A percentile compares a stretch with the other conserved stretches of the same genome.
Evolutionary conservation across 2,329 filamentous ascomycete species (phyloP).

Genomic region (Talaromyces sp.): DNA sequence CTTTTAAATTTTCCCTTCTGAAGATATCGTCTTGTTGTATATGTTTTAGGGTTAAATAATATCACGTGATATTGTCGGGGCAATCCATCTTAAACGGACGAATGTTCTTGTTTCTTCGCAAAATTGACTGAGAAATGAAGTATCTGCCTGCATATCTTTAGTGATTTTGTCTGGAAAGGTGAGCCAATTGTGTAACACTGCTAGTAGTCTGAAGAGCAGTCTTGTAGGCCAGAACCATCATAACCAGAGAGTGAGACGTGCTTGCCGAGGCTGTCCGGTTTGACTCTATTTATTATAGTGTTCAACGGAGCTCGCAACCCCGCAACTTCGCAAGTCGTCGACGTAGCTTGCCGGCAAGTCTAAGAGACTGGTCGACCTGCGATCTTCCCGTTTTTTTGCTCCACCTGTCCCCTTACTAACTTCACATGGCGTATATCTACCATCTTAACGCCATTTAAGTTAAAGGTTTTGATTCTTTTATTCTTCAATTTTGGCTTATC

Average conservation of each 20-base stretch:
- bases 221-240: no score
- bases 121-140: no score
- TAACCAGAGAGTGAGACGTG: no score
- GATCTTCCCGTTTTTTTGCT: not conserved
- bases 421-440: not conserved
- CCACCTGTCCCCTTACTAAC: not conserved
- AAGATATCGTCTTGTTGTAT: not conserved
- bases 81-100: not conserved
- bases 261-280: no score
- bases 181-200: not conserved
- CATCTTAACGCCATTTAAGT: not conserved
- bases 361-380: not conserved
- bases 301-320: no score
- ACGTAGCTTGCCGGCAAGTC: not conserved
- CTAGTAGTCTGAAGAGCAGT: no score
- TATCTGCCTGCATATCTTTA: no score
- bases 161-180: no score
- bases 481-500: no score
- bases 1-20: not conserved
- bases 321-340: not conserved
- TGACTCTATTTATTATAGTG: no score
- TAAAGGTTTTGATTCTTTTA: not conserved
- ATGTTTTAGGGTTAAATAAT: not conserved
- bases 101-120: no score
- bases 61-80: conserved; percentile 8